Percentiles rank a stretch among this genome's conserved stretches.
Evolutionary conservation across 108 stramenopile species (phyloP).

Genomic region (Cyclotella choctawhatcheeana): DNA sequence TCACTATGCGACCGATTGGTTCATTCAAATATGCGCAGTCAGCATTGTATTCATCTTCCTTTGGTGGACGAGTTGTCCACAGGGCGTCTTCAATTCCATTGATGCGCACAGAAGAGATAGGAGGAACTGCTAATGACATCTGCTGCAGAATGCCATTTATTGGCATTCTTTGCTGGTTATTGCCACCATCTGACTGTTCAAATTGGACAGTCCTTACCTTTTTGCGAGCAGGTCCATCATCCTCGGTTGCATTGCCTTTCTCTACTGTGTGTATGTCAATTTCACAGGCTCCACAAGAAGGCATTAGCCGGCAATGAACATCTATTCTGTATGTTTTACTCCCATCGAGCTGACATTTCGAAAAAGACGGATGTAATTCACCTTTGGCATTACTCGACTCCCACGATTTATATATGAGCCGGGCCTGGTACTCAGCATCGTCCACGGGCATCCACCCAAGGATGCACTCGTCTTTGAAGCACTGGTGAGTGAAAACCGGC

Average conservation of each 20-base stretch:
- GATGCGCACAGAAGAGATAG: slow-evolving; percentile 28
- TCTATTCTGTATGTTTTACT: slow-evolving; percentile 16
- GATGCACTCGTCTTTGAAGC: slow-evolving; percentile 60
- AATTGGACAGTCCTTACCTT: slow-evolving; percentile 14
- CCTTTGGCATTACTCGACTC: slow-evolving; percentile 2
- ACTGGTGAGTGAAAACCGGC: slow-evolving; percentile 86
- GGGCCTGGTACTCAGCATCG: slow-evolving; percentile 36
- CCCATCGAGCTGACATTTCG: neutral
- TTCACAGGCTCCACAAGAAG: slow-evolving; percentile 32
- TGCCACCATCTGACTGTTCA: neutral
- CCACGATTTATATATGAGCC: slow-evolving; percentile 28
- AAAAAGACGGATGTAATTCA: slow-evolving; percentile 31
- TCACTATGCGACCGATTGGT: slow-evolving; percentile 34
- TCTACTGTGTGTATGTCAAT: slow-evolving; percentile 34
- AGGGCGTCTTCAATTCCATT: slow-evolving; percentile 7
- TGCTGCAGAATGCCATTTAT: slow-evolving; percentile 29
- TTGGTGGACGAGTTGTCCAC: neutral
- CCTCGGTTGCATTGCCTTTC: neutral
- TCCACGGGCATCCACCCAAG: slow-evolving; percentile 63
- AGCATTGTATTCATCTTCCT: slow-evolving; percentile 8
- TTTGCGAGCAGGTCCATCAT: slow-evolving; percentile 26
- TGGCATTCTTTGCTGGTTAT: slow-evolving; percentile 10
- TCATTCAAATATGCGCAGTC: slow-evolving; percentile 14
- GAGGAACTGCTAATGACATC: slow-evolving; percentile 33
- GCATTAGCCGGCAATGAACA: slow-evolving; percentile 26